These are phyloP conservation scores for Xanthoparmelia taractica DNA, from an alignment of 495 filamentous ascomycete species.

Conservation along the genomic window DNA sequence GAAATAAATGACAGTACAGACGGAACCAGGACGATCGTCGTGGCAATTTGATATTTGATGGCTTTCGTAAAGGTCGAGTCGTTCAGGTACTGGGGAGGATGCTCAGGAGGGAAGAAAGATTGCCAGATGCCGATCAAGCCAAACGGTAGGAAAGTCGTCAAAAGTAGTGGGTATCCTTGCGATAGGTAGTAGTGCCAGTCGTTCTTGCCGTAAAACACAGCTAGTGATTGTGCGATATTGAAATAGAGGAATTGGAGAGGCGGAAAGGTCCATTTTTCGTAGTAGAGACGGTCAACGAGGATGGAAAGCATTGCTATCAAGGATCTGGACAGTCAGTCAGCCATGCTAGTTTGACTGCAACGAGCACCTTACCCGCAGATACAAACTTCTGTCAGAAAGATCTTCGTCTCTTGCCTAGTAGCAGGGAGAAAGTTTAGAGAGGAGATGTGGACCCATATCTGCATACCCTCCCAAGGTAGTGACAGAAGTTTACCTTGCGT, in stretches of 20 bases:
- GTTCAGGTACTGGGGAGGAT: slow-evolving; percentile 28
- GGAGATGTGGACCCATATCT: slow-evolving; percentile 33
- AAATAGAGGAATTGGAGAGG: slow-evolving; percentile 84
- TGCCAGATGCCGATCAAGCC: slow-evolving; percentile 57
- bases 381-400: slow-evolving; percentile 52
- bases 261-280: slow-evolving; percentile 81
- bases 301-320: slow-evolving; percentile 54
- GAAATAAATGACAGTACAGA: slow-evolving; percentile 65
- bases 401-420: slow-evolving; percentile 38
- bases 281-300: slow-evolving; percentile 72
- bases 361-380: slow-evolving; percentile 56
- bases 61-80: slow-evolving; percentile 36
- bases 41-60: slow-evolving; percentile 51
- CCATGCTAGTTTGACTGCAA: not conserved
- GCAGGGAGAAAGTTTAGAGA: slow-evolving; percentile 39
- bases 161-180: slow-evolving; percentile 80
- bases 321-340: slow-evolving; percentile 33
- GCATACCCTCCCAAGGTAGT: slow-evolving; percentile 21
- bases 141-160: slow-evolving; percentile 78
- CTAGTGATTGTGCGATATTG: slow-evolving; percentile 79
- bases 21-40: slow-evolving; percentile 52
- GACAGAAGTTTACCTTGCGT: slow-evolving; percentile 23
- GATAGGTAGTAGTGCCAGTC: slow-evolving; percentile 87
- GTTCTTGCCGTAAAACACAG: slow-evolving; percentile 89
- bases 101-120: slow-evolving; percentile 31